Conservation (phyloP, 2,329 filamentous ascomycete species). For the Sporothrix pallida region DNA sequence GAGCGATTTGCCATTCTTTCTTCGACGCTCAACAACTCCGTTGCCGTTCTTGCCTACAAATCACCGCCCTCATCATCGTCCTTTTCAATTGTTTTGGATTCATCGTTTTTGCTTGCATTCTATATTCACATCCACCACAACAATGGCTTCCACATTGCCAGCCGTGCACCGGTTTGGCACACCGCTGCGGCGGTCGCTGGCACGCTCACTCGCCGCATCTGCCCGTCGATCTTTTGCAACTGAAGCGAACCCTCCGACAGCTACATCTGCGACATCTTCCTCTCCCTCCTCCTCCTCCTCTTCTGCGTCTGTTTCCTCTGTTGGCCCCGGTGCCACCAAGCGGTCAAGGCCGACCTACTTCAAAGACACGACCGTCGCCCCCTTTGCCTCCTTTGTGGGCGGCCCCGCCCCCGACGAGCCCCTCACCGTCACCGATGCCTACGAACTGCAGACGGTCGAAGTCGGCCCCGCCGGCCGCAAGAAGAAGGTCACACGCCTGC, state of each 20-base stretch:
- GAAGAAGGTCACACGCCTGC: conserved; percentile 74
- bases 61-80: neutral
- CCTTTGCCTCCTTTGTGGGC: conserved; percentile 64
- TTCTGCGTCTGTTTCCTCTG: conserved; percentile 29
- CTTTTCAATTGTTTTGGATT: neutral
- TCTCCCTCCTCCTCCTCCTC: conserved; percentile 38
- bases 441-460: conserved; percentile 65
- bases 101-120: neutral
- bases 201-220: conserved; percentile 31
- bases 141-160: conserved; percentile 32
- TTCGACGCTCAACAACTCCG: neutral
- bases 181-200: conserved; percentile 36
- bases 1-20: neutral
- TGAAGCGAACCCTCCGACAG: conserved; percentile 44
- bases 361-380: conserved; percentile 62
- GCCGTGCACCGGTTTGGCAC: conserved; percentile 30
- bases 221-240: conserved; percentile 55
- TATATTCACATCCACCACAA: neutral
- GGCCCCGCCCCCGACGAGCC: conserved; percentile 48
- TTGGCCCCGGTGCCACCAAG: conserved; percentile 33
- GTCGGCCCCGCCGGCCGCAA: conserved; percentile 68
- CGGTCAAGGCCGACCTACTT: conserved; percentile 59
- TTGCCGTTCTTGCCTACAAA: neutral
- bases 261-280: conserved; percentile 34
- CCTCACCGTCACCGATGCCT: conserved; percentile 60